A percentile compares a stretch with the other conserved stretches of the same genome.
phyloP scores from a whole-genome alignment of 352 stramenopile genomes.

The Globisporangium paddicum region DNA sequence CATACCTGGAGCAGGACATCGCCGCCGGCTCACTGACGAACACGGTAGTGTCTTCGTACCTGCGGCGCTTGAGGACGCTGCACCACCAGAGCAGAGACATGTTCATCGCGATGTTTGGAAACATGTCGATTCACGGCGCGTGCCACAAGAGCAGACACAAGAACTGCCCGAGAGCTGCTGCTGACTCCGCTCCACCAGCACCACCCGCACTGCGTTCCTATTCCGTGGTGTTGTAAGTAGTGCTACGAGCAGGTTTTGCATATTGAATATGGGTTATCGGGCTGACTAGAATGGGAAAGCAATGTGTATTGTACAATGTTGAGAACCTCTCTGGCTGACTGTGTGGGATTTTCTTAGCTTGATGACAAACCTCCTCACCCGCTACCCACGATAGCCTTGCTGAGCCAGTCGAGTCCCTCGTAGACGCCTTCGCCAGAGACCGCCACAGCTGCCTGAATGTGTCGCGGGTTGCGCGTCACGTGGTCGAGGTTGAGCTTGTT shows the following conservation, averaged over 20 bases:
- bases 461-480: conserved; percentile 27
- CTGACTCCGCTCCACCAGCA: neutral
- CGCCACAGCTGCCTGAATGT: conserved; percentile 26
- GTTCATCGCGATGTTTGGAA: conserved; percentile 7
- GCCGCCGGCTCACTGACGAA: too few relatives aligned
- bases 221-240: too few relatives aligned
- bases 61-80: too few relatives aligned
- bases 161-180: neutral
- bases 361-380: neutral
- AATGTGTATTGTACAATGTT: neutral
- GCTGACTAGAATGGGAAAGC: neutral
- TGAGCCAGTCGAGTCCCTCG: conserved; percentile 43
- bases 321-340: too few relatives aligned
- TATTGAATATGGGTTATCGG: too few relatives aligned
- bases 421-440: conserved; percentile 31
- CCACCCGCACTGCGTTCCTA: neutral
- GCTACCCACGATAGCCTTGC: conserved; percentile 19
- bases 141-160: conserved; percentile 1
- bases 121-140: neutral
- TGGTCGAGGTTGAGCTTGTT: conserved; percentile 25
- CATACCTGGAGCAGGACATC: too few relatives aligned
- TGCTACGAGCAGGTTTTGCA: too few relatives aligned
- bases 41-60: too few relatives aligned
- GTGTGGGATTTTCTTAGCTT: neutral
- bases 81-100: conserved; percentile 16